Conservation (phyloP, 2,329 filamentous ascomycete genomes). For the Pseudogymnoascus sp. region DNA sequence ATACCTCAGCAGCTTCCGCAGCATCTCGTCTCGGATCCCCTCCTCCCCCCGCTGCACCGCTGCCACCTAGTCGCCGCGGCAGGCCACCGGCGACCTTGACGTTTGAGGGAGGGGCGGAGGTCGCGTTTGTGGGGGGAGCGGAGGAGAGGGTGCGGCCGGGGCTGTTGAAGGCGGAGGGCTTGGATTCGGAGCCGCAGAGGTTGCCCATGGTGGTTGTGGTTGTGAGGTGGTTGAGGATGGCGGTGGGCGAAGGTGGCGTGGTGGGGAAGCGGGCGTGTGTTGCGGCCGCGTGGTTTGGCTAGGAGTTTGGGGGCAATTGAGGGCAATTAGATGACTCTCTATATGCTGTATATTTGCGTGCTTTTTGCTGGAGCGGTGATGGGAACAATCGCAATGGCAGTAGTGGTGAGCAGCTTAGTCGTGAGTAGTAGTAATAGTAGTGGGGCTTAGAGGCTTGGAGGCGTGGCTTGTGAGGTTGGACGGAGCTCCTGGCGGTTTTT, state of each 20-base stretch:
- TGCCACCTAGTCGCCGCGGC: constrained; percentile 56
- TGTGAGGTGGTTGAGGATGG: constrained; percentile 49
- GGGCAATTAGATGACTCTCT: not conserved
- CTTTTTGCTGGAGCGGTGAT: not conserved
- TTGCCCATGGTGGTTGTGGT: constrained; percentile 11
- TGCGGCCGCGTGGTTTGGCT: constrained; percentile 59
- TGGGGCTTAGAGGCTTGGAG: not conserved
- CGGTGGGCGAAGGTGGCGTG: constrained; percentile 64
- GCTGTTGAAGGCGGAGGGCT: not conserved
- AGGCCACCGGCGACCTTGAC: constrained; percentile 48
- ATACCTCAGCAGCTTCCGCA: constrained; percentile 76
- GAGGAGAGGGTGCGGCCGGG: constrained; percentile 4
- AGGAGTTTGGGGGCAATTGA: not conserved
- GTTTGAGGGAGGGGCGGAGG: constrained; percentile 18
- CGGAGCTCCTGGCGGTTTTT: not conserved
- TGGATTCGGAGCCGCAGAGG: not conserved
- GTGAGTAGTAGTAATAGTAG: too few relatives aligned
- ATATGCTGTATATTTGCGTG: not conserved
- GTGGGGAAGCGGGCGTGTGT: constrained; percentile 60
- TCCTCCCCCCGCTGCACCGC: constrained; percentile 19
- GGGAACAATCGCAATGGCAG: not conserved
- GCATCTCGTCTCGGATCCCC: constrained; percentile 62
- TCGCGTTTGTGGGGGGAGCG: constrained; percentile 16
- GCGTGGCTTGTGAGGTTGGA: not conserved
- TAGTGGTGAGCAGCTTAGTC: too few relatives aligned